Base-by-base conservation (phyloP, 495 filamentous ascomycete species). In the Podospora conica region DNA sequence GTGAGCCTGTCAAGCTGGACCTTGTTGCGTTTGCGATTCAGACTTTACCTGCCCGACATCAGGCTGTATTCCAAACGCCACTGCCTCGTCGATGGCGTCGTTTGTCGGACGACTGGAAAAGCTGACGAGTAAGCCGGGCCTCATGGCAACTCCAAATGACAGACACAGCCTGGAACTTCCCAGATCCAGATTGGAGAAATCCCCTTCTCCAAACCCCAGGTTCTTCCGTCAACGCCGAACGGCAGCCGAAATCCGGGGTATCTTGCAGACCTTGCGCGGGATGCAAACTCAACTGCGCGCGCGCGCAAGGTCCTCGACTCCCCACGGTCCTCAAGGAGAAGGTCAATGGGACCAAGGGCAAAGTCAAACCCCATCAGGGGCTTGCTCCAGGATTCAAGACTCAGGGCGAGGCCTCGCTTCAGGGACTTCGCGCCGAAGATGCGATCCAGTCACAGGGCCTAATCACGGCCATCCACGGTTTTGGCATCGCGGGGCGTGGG, bases 211-310 rank as follows among this genome's bases (percentile, higher is more conserved):
- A 48, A 40, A 31, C 61, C 56, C 58, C 64, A 61, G 64, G 57
- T 24, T 66, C 64, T 24, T 66, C 64, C 58, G 23, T 59, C 63
- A 53, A 59, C 60, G 63, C 55, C 67, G 59, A 53, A 59, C 60
- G 63, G 33, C 67, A 59, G 53, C 58, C 67, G 63, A 69, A 69
- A 69, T 69, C 67, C 55, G 67, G 67, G 67, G 67, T 69, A 18
- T 53, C 55, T 48, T 53, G 48, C 24, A 22, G 33, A 24, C 10
- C 60, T 57, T 20, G 12, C 56, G 33, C 54, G 28, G 24, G 31
- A 66, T 11, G 55, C 10, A 18, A 56, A 11, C 54, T 12, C 20
- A 22, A 22, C 55, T 8, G 18, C 23, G 40, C 40, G 40, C 40
- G 15, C 40, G 6, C 2, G 18, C 15, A 6, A 48, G 33, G 11